phyloP scores from a whole-genome alignment of 225 moss, liverwort and hornwort genomes.

The Rhytidiadelphus loreus region DNA sequence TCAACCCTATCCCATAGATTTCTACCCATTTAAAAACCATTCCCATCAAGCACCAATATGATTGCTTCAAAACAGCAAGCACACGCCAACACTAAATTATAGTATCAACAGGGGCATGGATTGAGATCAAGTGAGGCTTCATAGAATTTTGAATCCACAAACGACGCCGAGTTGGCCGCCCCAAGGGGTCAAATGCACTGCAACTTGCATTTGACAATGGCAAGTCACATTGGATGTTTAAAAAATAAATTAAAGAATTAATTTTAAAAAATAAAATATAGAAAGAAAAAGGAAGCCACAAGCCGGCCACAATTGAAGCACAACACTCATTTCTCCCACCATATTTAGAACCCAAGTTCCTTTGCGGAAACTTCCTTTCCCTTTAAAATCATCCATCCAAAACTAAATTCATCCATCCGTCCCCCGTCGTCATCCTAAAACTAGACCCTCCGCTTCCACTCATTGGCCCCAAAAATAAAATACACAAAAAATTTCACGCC shows the following conservation, averaged over 20 bases:
- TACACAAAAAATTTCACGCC: background rate
- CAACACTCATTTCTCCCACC: background rate
- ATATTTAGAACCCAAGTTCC: background rate
- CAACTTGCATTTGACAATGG: background rate
- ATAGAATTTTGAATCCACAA: background rate
- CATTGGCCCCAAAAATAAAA: background rate
- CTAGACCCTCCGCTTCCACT: background rate
- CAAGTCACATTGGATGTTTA: background rate
- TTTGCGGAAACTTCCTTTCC: background rate
- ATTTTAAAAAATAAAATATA: no score
- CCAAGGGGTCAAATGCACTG: background rate
- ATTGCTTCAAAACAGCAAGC: background rate
- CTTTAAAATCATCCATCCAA: background rate
- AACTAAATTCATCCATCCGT: background rate
- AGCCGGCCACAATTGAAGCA: background rate
- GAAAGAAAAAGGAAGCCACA: background rate
- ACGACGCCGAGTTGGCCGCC: background rate
- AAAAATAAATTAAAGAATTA: background rate
- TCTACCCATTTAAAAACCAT: background rate
- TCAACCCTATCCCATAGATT: background rate
- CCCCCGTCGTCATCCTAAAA: background rate
- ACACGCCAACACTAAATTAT: background rate
- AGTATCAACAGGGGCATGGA: background rate
- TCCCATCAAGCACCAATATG: background rate
- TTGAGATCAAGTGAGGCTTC: background rate